Percentiles rank a stretch among this genome's conserved stretches.
Evolutionary conservation across 306 rosid genomes (phyloP).

Genomic region (Vigna trinervia): DNA sequence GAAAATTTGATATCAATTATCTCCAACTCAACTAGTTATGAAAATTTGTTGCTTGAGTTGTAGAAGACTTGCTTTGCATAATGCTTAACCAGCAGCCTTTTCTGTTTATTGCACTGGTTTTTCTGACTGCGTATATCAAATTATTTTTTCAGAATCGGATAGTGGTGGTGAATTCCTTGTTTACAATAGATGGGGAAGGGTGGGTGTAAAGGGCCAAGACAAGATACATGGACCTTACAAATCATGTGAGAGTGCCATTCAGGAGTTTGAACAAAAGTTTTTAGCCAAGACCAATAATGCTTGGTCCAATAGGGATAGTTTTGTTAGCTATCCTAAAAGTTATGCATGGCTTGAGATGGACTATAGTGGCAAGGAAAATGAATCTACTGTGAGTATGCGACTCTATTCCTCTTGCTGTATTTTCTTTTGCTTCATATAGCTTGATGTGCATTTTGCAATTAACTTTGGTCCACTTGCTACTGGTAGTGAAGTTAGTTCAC

Average conservation of each 20-base stretch:
- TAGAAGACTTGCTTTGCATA: conserved; percentile 19
- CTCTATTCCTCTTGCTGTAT: conserved; percentile 34
- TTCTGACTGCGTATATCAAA: conserved; percentile 34
- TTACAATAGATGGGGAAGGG: conserved; percentile 96
- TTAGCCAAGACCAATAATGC: conserved; percentile 74
- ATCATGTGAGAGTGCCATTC: conserved; percentile 60
- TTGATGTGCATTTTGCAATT: conserved; percentile 27
- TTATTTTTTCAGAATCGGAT: conserved; percentile 75
- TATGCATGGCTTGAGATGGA: conserved; percentile 96
- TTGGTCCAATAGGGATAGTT: conserved; percentile 70
- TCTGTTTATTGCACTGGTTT: neutral
- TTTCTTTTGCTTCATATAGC: conserved; percentile 32
- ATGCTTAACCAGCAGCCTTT: conserved; percentile 19
- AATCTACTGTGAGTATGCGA: conserved; percentile 65
- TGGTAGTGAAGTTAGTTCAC: conserved; percentile 23
- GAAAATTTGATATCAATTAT: conserved; percentile 10
- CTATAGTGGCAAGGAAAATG: conserved; percentile 63
- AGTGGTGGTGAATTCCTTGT: conserved; percentile 74
- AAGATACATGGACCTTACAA: conserved; percentile 70
- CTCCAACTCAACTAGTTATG: neutral
- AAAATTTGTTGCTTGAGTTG: conserved; percentile 25
- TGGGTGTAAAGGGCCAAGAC: conserved; percentile 90
- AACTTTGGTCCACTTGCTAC: neutral
- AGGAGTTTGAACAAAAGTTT: conserved; percentile 75
- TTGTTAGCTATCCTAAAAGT: conserved; percentile 63